Base-by-base conservation (phyloP, 768 basidiomycete genomes). In the Calocybe gangraenosa region DNA sequence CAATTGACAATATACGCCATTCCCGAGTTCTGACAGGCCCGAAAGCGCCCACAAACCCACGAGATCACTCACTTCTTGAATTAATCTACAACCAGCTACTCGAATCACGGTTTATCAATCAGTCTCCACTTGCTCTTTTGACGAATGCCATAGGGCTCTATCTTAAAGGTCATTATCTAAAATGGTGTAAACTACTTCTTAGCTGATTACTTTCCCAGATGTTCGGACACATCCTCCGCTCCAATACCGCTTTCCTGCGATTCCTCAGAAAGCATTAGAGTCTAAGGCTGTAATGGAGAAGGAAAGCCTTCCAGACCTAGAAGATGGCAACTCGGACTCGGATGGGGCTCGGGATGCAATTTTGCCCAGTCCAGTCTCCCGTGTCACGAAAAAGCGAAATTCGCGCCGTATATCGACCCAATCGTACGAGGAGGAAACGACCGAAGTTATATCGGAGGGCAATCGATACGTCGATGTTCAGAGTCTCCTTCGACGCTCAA, bases 71-170 rank as follows among this genome's bases (percentile, higher is more conserved):
- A 0, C 51, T 84, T 10, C 65, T 89, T 18, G 79, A 82, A 53
- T 64, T 63, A 36, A 81, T 87, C 9, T 88, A 86, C 65, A 71
- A 65, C 15, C 79, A 82, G 51, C 81, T 84, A 78, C 81, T 87
- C 20, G 75, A 75, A 4, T 68, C 77, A 11, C 66, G 83, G 28
- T 87, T 84, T 54, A 80, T 89, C 54, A 87, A 87, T 57, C 61
- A 76, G 2, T 64, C 76, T 18, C 85, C 86, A 2, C 58, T 87
- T 13, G 79, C 82, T 1, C 52, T 87, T 33, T 62, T 89, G 40
- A 65, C 71, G 11, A 82, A 80, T 50, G 67, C 70, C 7, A 60
- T 88, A 14, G 72, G 75, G 11, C 55, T 78, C 44, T 75, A 84
- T 63, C 84, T 89, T 56, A 73, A 70, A 63, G 80, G 86, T 81